These are phyloP conservation scores for Macrotyloma uniflorum DNA, from an alignment of 306 rosid genomes.

Conservation along the genomic window DNA sequence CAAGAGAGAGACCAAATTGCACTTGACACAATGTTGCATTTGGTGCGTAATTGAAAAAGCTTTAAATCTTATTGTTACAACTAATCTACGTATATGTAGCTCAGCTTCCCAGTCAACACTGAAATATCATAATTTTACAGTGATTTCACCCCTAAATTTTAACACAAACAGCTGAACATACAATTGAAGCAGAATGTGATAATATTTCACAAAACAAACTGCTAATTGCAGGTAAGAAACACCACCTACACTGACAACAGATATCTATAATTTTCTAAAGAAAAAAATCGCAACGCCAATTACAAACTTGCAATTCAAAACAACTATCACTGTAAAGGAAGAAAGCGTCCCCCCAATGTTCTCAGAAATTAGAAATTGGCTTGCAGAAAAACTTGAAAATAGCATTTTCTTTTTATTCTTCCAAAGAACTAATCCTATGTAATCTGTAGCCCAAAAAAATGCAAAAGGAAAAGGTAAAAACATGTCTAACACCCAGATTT, in stretches of 20 bases:
- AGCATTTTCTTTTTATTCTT: slow-evolving; percentile 36
- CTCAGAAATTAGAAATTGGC: slow-evolving; percentile 40
- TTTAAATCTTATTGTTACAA: slow-evolving; percentile 3
- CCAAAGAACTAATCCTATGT: neutral
- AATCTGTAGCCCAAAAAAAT: neutral
- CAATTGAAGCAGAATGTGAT: slow-evolving; percentile 25
- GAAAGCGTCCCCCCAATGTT: slow-evolving; percentile 37
- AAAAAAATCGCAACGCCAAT: slow-evolving; percentile 14
- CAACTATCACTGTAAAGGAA: neutral
- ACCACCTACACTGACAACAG: neutral
- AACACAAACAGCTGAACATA: slow-evolving; percentile 28
- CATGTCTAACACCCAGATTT: slow-evolving; percentile 41
- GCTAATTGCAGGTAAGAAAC: neutral
- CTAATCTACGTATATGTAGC: slow-evolving; percentile 11
- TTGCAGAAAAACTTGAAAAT: slow-evolving; percentile 30
- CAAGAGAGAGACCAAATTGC: slow-evolving; percentile 8
- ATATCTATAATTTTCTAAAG: neutral
- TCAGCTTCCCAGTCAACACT: slow-evolving; percentile 17
- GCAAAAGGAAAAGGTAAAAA: slow-evolving; percentile 20
- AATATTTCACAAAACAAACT: neutral
- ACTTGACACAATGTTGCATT: slow-evolving; percentile 41
- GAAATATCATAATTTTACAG: neutral
- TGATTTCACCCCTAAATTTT: neutral
- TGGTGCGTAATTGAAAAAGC: slow-evolving; percentile 26
- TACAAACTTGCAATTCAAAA: slow-evolving; percentile 25